phyloP scores from a whole-genome alignment of 2,329 filamentous ascomycete genomes.

The Triangularia verruculosa region DNA sequence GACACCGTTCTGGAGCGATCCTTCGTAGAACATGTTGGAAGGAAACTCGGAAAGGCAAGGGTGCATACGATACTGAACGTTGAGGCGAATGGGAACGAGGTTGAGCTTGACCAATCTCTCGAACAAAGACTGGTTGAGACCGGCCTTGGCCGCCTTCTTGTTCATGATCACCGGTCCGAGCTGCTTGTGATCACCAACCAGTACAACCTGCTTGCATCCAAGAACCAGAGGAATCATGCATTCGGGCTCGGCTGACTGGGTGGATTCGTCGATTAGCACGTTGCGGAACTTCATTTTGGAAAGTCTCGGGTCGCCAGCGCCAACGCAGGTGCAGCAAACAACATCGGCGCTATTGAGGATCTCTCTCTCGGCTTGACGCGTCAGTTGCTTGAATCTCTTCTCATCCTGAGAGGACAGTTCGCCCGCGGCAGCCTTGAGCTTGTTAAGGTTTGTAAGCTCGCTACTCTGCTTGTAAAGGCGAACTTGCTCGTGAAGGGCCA shows the following conservation, averaged over 20 bases:
- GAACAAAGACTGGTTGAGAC: slow-evolving; percentile 96
- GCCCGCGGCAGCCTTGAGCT: slow-evolving; percentile 86
- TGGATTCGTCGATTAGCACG: slow-evolving; percentile 96
- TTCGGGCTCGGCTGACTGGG: slow-evolving; percentile 95
- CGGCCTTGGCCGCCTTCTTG: slow-evolving; percentile 98
- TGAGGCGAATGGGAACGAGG: slow-evolving; percentile 84
- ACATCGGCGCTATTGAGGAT: slow-evolving; percentile 95
- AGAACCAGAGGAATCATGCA: slow-evolving; percentile 98
- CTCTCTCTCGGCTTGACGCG: slow-evolving; percentile 88
- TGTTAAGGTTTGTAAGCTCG: slow-evolving; percentile 86
- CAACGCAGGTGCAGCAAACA: slow-evolving; percentile 97
- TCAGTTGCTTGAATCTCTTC: slow-evolving; percentile 97
- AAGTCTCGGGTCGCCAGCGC: slow-evolving; percentile 90
- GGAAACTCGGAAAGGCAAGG: slow-evolving; percentile 95
- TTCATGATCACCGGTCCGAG: slow-evolving; percentile 99
- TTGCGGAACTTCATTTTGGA: slow-evolving; percentile 98
- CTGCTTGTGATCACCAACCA: slow-evolving; percentile 97
- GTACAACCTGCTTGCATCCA: slow-evolving; percentile 97
- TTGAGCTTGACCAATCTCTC: slow-evolving; percentile 93
- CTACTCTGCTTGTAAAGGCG: slow-evolving; percentile 96
- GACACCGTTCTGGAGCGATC: slow-evolving; percentile 93
- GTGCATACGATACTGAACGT: slow-evolving; percentile 99
- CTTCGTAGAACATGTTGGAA: slow-evolving; percentile 99
- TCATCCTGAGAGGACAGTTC: slow-evolving; percentile 94
- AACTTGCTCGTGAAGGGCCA: slow-evolving; percentile 94